Base-by-base conservation (phyloP, 1,284 basidiomycete species). In the Moesziomyces parantarcticus region DNA sequence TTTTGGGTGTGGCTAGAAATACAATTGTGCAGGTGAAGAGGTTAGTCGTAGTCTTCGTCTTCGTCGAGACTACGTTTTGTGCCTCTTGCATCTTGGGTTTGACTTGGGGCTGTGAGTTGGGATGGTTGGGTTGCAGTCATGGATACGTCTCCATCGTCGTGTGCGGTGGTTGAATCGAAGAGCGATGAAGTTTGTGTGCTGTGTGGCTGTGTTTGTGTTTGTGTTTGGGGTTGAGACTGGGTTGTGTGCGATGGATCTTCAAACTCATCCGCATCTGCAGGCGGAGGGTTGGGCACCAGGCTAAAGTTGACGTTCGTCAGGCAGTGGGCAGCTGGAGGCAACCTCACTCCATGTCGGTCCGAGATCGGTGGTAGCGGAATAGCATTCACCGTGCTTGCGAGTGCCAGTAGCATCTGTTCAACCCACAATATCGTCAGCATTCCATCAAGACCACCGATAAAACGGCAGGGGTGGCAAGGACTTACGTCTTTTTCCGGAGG, bases 401-500 rank as follows among this genome's bases (percentile, higher is more conserved):
- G 87, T 8, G 92, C 91, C 40, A 93, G 89, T 11, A 93, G 88
- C 85, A 97, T 94, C 94, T 97, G 80, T 26, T 39, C 10, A 25
- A 40, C 1, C 21, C 26, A 45, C 13, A 23, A 47, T 5, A n/a
- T n/a, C n/a, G n/a, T n/a, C n/a, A n/a, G n/a, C n/a, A n/a, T n/a
- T n/a, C n/a, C n/a, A n/a, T n/a, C n/a, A n/a, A n/a, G n/a, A n/a
- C n/a, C n/a, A n/a, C n/a, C n/a, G n/a, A n/a, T n/a, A n/a, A n/a
- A n/a, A n/a, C 26, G 47, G 39, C n/a, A 41, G 8, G 36, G 40
- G 22, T 16, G 46, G 47, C 40, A 16, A 23, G 56, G 25, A 86
- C 88, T 77, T 75, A 97, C 96, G 88, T 98, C 97, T 85, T 98
- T 94, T 0, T 95, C 94, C 21, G 97, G 91, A 14, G 93, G 89